A percentile compares a stretch with the other conserved stretches of the same genome.
phyloP scores from a whole-genome alignment of 108 stramenopile species.

The Pelagomonas calceolata region DNA sequence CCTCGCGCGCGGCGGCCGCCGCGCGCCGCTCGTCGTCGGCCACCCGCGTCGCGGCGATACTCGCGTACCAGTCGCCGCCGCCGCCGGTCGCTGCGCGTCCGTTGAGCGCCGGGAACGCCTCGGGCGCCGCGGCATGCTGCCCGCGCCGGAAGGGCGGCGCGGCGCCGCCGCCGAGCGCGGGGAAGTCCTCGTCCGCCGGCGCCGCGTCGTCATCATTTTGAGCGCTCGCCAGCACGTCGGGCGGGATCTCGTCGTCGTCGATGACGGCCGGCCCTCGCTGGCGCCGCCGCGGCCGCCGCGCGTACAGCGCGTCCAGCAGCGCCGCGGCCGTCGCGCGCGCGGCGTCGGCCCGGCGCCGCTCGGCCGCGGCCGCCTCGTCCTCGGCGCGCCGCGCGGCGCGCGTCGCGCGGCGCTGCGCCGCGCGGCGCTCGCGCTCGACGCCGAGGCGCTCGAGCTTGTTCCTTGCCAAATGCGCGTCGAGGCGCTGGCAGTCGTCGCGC shows the following conservation, averaged over 20 bases:
- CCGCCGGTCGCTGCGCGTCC: not conserved
- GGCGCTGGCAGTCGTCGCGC: not conserved
- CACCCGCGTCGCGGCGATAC: not conserved
- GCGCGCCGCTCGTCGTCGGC: not conserved
- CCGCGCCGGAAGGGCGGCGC: not conserved
- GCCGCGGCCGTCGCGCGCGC: no score
- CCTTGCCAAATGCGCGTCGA: constrained; percentile 4
- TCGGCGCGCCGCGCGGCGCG: no score
- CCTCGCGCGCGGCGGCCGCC: not conserved
- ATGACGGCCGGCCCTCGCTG: not conserved
- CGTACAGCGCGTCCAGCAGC: no score
- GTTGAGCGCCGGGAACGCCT: not conserved
- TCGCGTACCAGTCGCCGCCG: not conserved
- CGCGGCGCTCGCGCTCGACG: no score
- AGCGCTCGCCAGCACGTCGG: not conserved
- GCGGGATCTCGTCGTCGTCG: not conserved
- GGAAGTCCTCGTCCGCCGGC: not conserved
- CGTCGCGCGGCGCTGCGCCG: no score
- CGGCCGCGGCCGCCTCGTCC: no score
- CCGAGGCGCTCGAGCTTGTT: not conserved
- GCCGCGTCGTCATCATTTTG: not conserved
- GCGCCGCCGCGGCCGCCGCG: no score
- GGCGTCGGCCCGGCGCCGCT: no score
- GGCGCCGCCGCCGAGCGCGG: not conserved
- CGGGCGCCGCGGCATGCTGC: not conserved